Percentiles rank a stretch among this genome's conserved stretches.
These are phyloP conservation scores for Ajuga reptans DNA, from an alignment of 305 asterid genomes.

Conservation along the genomic window DNA sequence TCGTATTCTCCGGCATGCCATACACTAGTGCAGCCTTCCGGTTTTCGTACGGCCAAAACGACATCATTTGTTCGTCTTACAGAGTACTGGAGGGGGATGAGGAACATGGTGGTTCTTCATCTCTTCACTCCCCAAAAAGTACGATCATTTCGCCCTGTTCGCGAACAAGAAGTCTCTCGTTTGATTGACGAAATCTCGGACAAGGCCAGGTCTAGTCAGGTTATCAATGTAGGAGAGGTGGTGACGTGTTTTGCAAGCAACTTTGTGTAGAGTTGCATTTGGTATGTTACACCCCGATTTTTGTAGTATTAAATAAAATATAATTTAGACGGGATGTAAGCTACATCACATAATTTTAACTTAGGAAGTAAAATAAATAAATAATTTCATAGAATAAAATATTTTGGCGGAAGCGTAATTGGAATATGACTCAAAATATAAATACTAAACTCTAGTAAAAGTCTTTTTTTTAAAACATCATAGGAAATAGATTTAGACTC, in stretches of 20 bases:
- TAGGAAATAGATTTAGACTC: too few relatives aligned
- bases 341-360: too few relatives aligned
- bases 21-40: neutral
- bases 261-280: neutral
- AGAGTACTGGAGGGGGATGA: constrained; percentile 10
- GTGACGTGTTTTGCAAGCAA: neutral
- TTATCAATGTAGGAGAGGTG: neutral
- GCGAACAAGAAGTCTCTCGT: neutral
- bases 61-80: neutral
- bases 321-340: too few relatives aligned
- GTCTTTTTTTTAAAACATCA: too few relatives aligned
- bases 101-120: constrained; percentile 14
- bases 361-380: too few relatives aligned
- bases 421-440: too few relatives aligned
- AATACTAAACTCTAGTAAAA: too few relatives aligned
- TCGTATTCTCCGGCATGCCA: neutral
- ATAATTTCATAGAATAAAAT: too few relatives aligned
- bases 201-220: neutral
- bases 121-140: constrained; percentile 7
- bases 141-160: neutral
- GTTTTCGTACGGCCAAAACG: neutral
- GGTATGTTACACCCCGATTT: too few relatives aligned
- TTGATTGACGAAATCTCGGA: neutral
- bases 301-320: too few relatives aligned
- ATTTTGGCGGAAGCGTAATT: too few relatives aligned